Evolutionary conservation across 768 basidiomycete species (phyloP), one percentile per base, ranked within the genome.

Genomic region (Russula brevipes): DNA sequence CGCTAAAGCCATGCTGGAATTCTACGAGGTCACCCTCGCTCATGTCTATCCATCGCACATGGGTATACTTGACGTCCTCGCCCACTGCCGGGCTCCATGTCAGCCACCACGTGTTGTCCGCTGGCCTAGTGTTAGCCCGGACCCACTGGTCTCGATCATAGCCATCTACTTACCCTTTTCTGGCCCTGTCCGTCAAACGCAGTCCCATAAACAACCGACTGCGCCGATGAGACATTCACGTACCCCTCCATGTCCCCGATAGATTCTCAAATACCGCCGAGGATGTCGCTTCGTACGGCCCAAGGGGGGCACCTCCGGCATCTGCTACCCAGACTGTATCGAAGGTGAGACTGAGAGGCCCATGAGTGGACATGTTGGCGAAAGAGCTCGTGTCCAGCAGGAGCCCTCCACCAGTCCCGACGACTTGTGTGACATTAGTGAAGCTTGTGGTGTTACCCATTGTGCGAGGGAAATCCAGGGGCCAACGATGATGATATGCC

Each of bases 371-470:
- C 42, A 38, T 17, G 54, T 52, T 59, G 5, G 46, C 16, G 19
- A 64, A 64, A 31, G 39, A 39, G 39, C 17, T 59, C 31, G 63
- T 41, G 7, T 64, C 63, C 35, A 64, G 54, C 4, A 64, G 58
- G 47, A 60, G 63, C 35, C 63, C 58, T n/a, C 58, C 58, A 0
- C 24, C 14, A 10, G 41, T 64, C 10, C 39, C 58, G 49, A 64
- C 58, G 35, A 45, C 10, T 2, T 55, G 46, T 38, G 58, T 64
- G 54, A 60, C 58, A 33, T 55, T 42, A 16, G 50, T 24, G 14
- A 60, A 64, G 35, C 58, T 60, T 5, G 41, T 45, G 5, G 41
- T 55, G 47, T 64, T 64, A 39, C 47, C 63, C 58, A 64, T 55
- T 0, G 46, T n/a, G 33, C 30, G 9, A 36, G 30, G 57, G 16